Evolutionary conservation across 345 rosid genomes (phyloP).

Genomic region (Arabis alpina): DNA sequence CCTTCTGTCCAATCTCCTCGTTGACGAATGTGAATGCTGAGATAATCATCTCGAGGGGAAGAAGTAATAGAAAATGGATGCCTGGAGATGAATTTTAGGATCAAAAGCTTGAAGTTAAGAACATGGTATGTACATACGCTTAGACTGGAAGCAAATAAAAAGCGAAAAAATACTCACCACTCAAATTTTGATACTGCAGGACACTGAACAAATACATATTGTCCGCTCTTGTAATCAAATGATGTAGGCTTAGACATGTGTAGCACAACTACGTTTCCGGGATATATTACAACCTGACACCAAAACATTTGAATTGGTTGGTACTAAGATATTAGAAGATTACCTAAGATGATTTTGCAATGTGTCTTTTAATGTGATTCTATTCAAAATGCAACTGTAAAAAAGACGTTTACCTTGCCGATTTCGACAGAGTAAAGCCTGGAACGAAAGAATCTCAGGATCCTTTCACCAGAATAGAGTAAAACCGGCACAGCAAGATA

Average conservation of each 20-base stretch:
- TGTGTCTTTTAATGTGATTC: background rate
- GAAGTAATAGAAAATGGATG: constrained; percentile 99
- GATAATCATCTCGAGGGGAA: constrained; percentile 87
- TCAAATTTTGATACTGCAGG: constrained; percentile 72
- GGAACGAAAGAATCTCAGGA: constrained; percentile 86
- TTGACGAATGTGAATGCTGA: constrained; percentile 56
- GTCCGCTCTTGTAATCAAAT: constrained; percentile 81
- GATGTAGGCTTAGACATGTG: constrained; percentile 73
- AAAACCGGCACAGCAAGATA: constrained; percentile 84
- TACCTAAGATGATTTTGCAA: background rate
- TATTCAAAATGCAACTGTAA: background rate
- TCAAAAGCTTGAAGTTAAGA: constrained; percentile 2
- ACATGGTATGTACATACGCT: constrained; percentile 9
- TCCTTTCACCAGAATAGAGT: constrained; percentile 86
- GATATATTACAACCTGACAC: constrained; percentile 44
- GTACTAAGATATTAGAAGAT: background rate
- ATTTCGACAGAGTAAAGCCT: constrained; percentile 75
- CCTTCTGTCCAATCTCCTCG: constrained; percentile 97
- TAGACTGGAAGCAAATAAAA: background rate
- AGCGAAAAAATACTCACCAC: constrained; percentile 50
- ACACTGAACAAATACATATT: constrained; percentile 75
- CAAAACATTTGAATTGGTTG: background rate
- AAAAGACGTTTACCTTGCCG: constrained; percentile 55
- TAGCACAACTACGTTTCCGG: constrained; percentile 51
- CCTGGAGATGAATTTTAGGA: constrained; percentile 51